Evolutionary conservation across 768 basidiomycete genomes (phyloP), one percentile per base, ranked within the genome.

Genomic region (Flagelloscypha sp.): DNA sequence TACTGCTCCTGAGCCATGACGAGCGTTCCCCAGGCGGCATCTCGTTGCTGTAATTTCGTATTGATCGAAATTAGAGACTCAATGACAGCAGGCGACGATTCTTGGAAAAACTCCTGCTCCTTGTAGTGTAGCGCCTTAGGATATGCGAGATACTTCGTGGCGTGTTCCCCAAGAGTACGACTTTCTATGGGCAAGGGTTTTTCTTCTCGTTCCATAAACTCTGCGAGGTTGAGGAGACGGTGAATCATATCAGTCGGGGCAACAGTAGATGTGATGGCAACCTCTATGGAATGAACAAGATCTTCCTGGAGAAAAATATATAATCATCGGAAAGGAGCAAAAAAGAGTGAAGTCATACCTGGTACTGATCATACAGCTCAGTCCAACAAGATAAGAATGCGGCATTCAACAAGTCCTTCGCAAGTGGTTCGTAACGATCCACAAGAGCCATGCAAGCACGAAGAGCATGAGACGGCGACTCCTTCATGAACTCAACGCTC

Each of bases 141-240:
- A 46, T 90, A 97, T 0, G 93, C 93, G 56, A 88, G 83, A 56
- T 85, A 90, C 44, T 82, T 84, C 64, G 87, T 75, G 0, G 95
- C 92, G 50, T 93, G 90, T 50, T 92, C 87, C 24, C 94, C 95
- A 10, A 98, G 74, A 9, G 86, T 88, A 34, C 87, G 76, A 47
- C 92, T 82, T 48, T 95, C 90, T 41, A 98, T 95, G 2, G 90
- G 90, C 1, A 98, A 67, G 1, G 86, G 74, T 51, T 94, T 94
- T 51, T 98, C 95, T 58, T 98, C 93, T 47, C 97, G 94, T 56
- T 98, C 95, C 87, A 98, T 94, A 56, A 98, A 98, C 54, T 99
- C 95, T 4, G 92, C 92, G 17, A 98, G 72, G 56, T 92, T 92
- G 37, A 99, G 72, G 11, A 98, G 63, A 17, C 87, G 75, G 53